phyloP scores from a whole-genome alignment of 495 filamentous ascomycete genomes.

The Trichocladium antarcticum region DNA sequence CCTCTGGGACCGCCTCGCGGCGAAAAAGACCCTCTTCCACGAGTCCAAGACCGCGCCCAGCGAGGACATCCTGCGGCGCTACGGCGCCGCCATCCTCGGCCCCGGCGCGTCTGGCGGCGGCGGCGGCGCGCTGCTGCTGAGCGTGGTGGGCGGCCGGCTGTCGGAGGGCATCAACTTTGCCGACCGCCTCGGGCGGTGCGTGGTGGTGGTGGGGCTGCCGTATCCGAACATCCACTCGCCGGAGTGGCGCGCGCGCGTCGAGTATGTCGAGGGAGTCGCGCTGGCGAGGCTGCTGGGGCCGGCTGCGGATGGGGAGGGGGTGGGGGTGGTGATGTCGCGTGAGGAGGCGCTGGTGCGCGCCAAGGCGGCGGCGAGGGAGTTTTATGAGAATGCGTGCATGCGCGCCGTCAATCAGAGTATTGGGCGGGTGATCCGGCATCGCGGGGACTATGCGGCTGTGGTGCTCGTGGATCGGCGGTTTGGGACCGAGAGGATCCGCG shows the following conservation, averaged over 20 bases:
- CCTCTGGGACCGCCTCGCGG: conserved; percentile 45
- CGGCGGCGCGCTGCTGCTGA: conserved; percentile 71
- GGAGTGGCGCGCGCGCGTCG: conserved; percentile 84
- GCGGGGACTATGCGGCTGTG: conserved; percentile 80
- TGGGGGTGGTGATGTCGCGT: conserved; percentile 5
- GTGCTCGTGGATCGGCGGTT: conserved; percentile 75
- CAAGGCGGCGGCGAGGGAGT: conserved; percentile 63
- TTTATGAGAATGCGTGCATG: conserved; percentile 95
- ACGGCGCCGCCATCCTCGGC: conserved; percentile 53
- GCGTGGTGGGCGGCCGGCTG: conserved; percentile 89
- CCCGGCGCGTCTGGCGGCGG: background rate
- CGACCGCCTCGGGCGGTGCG: conserved; percentile 76
- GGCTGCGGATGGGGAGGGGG: too few relatives aligned
- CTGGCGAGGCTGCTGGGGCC: conserved; percentile 31
- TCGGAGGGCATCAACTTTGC: conserved; percentile 98
- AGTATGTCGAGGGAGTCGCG: conserved; percentile 62
- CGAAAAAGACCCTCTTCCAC: conserved; percentile 55
- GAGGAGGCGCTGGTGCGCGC: conserved; percentile 36
- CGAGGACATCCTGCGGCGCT: conserved; percentile 61
- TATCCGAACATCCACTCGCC: conserved; percentile 85
- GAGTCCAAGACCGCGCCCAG: conserved; percentile 49
- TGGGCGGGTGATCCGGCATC: conserved; percentile 82
- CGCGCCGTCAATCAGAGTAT: conserved; percentile 94
- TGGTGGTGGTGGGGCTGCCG: conserved; percentile 80
- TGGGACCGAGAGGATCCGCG: conserved; percentile 51